These are phyloP conservation scores for Sonneratia alba DNA, from an alignment of 345 rosid species.

Conservation along the genomic window DNA sequence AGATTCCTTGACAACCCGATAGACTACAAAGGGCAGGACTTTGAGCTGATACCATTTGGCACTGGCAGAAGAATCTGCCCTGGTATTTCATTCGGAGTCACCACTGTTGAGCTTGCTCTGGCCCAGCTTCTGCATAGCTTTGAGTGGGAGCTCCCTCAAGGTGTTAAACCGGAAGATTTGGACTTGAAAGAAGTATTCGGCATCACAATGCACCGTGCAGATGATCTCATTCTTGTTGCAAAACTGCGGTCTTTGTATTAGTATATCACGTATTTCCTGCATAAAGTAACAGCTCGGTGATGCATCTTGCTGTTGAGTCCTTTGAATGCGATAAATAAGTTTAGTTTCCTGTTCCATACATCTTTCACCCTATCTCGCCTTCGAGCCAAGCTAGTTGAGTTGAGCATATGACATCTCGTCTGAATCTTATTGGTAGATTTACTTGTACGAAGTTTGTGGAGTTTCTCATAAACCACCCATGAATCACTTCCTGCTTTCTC, in stretches of 20 bases:
- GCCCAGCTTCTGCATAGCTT: slow-evolving; percentile 46
- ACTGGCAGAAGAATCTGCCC: slow-evolving; percentile 48
- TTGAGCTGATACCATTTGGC: slow-evolving; percentile 47
- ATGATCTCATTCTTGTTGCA: slow-evolving; percentile 17
- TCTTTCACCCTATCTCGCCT: no score
- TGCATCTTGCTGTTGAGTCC: no score
- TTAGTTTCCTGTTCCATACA: no score
- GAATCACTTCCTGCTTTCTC: no score
- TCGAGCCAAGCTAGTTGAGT: no score
- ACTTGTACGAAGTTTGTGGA: no score
- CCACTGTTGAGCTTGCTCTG: slow-evolving; percentile 34
- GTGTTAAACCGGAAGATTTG: slow-evolving; percentile 23
- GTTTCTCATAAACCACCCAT: no score
- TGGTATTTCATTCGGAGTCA: slow-evolving; percentile 28
- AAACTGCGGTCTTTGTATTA: slow-evolving; percentile 15
- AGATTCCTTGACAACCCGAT: slow-evolving; percentile 30
- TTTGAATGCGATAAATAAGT: no score
- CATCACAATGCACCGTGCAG: slow-evolving; percentile 21
- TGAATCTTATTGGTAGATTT: no score
- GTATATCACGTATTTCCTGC: neutral
- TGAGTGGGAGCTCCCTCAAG: slow-evolving; percentile 41
- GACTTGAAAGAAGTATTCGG: slow-evolving; percentile 28
- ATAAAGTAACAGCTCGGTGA: no score
- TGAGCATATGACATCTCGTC: no score
- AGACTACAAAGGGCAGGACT: slow-evolving; percentile 43